These are phyloP conservation scores for Lignosus rhinocerotis DNA, from an alignment of 1,284 basidiomycete genomes.

Conservation along the genomic window DNA sequence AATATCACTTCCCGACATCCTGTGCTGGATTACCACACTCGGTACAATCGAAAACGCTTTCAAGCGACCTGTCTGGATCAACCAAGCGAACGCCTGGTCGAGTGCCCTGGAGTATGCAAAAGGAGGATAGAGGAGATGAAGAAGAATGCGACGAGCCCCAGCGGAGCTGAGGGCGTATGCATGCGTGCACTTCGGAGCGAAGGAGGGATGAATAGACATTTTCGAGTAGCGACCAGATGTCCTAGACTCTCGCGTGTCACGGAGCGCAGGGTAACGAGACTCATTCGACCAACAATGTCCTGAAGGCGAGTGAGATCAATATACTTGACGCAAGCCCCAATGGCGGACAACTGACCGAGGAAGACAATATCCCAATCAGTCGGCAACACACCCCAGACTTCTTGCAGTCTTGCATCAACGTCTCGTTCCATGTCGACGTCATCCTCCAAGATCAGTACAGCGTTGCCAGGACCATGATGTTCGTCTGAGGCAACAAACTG, in stretches of 20 bases:
- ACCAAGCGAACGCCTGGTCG: slow-evolving; percentile 73
- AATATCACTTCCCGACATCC: slow-evolving; percentile 55
- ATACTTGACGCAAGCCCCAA: neutral
- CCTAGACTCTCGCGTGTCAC: neutral
- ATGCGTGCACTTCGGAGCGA: slow-evolving; percentile 66
- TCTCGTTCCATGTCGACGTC: slow-evolving; percentile 80
- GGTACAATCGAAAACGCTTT: slow-evolving; percentile 64
- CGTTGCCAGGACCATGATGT: slow-evolving; percentile 11
- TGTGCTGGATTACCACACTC: slow-evolving; percentile 63
- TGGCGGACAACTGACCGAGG: slow-evolving; percentile 48
- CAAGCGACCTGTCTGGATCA: slow-evolving; percentile 55
- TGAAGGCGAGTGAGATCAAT: slow-evolving; percentile 26
- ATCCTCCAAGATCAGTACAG: slow-evolving; percentile 71
- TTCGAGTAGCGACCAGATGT: neutral
- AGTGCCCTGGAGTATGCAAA: slow-evolving; percentile 79
- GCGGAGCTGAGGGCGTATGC: slow-evolving; percentile 58
- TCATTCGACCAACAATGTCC: slow-evolving; percentile 79
- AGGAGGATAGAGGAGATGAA: slow-evolving; percentile 55
- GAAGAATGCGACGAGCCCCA: slow-evolving; percentile 55
- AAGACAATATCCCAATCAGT: slow-evolving; percentile 75
- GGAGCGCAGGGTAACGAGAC: slow-evolving; percentile 34
- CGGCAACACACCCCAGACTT: slow-evolving; percentile 60
- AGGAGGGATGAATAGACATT: slow-evolving; percentile 50
- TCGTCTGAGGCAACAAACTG: slow-evolving; percentile 35
- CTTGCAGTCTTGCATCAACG: slow-evolving; percentile 47